Evolutionary conservation across 2,329 filamentous ascomycete species (phyloP).

Genomic region (Xylaria sp.): DNA sequence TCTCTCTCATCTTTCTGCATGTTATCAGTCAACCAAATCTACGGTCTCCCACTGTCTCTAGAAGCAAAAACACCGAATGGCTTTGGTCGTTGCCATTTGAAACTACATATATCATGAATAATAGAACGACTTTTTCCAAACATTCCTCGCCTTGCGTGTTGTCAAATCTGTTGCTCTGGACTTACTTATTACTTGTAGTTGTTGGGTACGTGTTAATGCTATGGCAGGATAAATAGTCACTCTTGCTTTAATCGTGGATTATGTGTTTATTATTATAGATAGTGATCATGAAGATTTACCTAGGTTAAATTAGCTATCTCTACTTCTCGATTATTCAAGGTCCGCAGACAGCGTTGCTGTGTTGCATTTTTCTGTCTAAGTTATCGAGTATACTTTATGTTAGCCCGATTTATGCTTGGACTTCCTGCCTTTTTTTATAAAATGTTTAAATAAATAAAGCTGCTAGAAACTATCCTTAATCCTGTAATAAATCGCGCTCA

Average conservation of each 20-base stretch:
- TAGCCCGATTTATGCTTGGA: too few relatives aligned
- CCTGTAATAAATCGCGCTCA: too few relatives aligned
- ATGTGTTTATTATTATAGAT: too few relatives aligned
- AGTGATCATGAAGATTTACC: too few relatives aligned
- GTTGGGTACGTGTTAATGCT: background rate
- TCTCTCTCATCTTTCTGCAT: constrained; percentile 9
- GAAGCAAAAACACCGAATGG: constrained; percentile 28
- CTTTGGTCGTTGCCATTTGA: constrained; percentile 19
- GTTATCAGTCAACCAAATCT: background rate
- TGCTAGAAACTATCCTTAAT: too few relatives aligned
- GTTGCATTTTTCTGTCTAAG: too few relatives aligned
- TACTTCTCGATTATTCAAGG: background rate
- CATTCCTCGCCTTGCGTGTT: background rate
- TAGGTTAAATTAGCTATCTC: background rate
- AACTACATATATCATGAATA: constrained; percentile 29
- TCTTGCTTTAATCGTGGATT: too few relatives aligned
- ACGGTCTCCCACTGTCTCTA: constrained; percentile 18
- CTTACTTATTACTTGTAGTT: background rate
- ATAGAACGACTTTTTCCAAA: constrained; percentile 18
- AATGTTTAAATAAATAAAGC: too few relatives aligned
- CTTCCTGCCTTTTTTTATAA: too few relatives aligned
- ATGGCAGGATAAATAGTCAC: background rate
- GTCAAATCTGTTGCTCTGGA: background rate
- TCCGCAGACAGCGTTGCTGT: too few relatives aligned
- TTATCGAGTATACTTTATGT: too few relatives aligned